Percentiles rank a stretch among this genome's conserved stretches.
Conservation (phyloP, 352 stramenopile species). For the Globisporangium megalacanthum region DNA sequence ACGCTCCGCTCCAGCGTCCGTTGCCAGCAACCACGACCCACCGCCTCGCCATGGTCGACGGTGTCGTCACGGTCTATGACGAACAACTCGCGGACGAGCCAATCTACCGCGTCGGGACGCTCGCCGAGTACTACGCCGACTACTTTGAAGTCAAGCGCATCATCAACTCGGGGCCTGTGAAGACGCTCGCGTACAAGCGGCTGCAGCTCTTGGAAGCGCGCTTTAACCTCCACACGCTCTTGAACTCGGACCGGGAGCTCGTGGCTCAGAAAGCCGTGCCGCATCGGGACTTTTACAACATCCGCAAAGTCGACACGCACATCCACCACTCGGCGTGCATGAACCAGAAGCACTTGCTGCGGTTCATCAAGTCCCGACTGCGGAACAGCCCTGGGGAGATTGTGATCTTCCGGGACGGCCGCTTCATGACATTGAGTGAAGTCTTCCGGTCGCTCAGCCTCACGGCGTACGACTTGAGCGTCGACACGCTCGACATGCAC, state of each 20-base stretch:
- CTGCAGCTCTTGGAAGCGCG: slow-evolving; percentile 86
- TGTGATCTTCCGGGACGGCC: slow-evolving; percentile 94
- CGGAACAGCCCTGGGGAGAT: slow-evolving; percentile 86
- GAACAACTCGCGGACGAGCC: slow-evolving; percentile 19
- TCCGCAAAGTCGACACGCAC: slow-evolving; percentile 98
- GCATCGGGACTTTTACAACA: slow-evolving; percentile 98
- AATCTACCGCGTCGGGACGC: slow-evolving; percentile 31
- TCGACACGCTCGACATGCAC: slow-evolving; percentile 99
- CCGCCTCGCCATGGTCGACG: slow-evolving; percentile 48
- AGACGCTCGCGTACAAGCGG: slow-evolving; percentile 83
- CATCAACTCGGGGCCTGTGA: slow-evolving; percentile 84
- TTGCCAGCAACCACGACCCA: slow-evolving; percentile 46
- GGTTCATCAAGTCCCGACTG: slow-evolving; percentile 86
- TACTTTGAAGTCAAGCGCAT: slow-evolving; percentile 83
- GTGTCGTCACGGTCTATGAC: slow-evolving; percentile 49
- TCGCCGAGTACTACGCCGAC: slow-evolving; percentile 68
- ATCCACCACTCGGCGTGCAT: slow-evolving; percentile 97
- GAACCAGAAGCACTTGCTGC: slow-evolving; percentile 94
- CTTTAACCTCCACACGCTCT: slow-evolving; percentile 96
- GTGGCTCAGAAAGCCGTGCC: slow-evolving; percentile 94
- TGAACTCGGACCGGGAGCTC: slow-evolving; percentile 95
- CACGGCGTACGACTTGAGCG: slow-evolving; percentile 97
- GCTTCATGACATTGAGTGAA: slow-evolving; percentile 95
- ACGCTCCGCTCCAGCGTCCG: slow-evolving; percentile 45
- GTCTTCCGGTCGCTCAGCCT: slow-evolving; percentile 92